These are phyloP conservation scores for Elasticomyces elasticus DNA, from an alignment of 495 filamentous ascomycete genomes.

Conservation along the genomic window DNA sequence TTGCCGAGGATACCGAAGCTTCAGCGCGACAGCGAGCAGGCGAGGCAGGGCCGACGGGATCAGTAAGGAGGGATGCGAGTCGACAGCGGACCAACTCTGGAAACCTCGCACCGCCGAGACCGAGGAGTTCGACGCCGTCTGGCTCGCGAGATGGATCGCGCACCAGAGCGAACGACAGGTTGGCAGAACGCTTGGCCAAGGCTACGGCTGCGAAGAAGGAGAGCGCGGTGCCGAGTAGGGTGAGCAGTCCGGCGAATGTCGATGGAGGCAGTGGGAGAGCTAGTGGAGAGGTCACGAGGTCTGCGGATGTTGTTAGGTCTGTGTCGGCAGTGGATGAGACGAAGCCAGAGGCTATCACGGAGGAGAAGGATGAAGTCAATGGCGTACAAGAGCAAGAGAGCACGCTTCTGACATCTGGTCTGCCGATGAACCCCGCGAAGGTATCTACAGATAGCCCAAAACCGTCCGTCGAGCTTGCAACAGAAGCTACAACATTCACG, in stretches of 20 bases:
- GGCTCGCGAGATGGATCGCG: slow-evolving; percentile 26
- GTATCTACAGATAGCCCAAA: slow-evolving; percentile 9
- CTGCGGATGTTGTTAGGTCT: not conserved
- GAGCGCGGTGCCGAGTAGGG: slow-evolving; percentile 1
- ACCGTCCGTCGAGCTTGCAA: slow-evolving; percentile 7
- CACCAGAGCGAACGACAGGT: slow-evolving; percentile 53
- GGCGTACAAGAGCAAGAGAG: not conserved
- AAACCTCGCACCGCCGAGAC: slow-evolving; percentile 6
- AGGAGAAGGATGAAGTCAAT: not conserved
- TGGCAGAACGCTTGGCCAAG: slow-evolving; percentile 57
- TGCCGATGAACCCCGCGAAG: slow-evolving; percentile 19
- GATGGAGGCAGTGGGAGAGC: slow-evolving; percentile 2
- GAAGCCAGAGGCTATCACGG: not conserved
- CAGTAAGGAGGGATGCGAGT: slow-evolving; percentile 8
- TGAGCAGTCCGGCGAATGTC: slow-evolving; percentile 6
- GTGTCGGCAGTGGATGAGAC: slow-evolving; percentile 1
- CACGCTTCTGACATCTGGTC: slow-evolving; percentile 8
- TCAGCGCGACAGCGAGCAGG: slow-evolving; percentile 18
- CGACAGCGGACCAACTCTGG: not conserved
- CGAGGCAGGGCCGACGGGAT: slow-evolving; percentile 16
- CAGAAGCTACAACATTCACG: not conserved
- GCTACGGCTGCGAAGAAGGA: slow-evolving; percentile 13
- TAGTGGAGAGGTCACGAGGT: slow-evolving; percentile 3
- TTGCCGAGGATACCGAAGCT: slow-evolving; percentile 59
- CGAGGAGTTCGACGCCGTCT: not conserved